phyloP scores from a whole-genome alignment of 2,329 filamentous ascomycete species.

The Colletotrichum spaethianum region DNA sequence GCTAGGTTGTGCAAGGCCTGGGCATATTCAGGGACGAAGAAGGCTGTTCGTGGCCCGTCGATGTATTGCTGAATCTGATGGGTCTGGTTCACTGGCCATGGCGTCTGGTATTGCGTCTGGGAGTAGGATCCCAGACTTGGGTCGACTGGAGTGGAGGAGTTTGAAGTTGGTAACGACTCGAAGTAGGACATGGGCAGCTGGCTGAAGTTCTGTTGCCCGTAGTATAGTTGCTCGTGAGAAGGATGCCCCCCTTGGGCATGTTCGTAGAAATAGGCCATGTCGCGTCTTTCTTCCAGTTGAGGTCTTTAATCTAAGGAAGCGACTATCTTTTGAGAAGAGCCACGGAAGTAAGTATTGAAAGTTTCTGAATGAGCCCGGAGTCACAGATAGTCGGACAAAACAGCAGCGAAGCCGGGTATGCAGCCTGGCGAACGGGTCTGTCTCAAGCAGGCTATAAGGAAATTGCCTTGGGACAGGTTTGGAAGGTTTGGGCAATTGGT shows the following conservation, averaged over 20 bases:
- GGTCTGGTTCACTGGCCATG: slow-evolving; percentile 25
- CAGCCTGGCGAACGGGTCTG: slow-evolving; percentile 3
- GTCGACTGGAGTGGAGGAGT: slow-evolving; percentile 25
- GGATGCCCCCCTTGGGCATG: slow-evolving; percentile 21
- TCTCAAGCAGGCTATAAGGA: slow-evolving; percentile 5
- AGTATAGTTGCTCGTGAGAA: slow-evolving; percentile 18
- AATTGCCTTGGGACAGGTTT: not conserved
- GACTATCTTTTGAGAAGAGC: not conserved
- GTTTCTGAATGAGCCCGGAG: not conserved
- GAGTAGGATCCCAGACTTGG: slow-evolving; percentile 23
- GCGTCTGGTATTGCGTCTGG: slow-evolving; percentile 18
- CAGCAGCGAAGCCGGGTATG: not conserved
- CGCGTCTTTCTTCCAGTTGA: not conserved
- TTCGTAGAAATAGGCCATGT: slow-evolving; percentile 23
- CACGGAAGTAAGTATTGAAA: not conserved
- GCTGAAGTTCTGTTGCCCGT: slow-evolving; percentile 21
- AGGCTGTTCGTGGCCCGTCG: slow-evolving; percentile 36
- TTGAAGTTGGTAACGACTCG: slow-evolving; percentile 1
- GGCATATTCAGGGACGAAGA: slow-evolving; percentile 29
- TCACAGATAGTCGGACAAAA: not conserved
- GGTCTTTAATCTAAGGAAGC: not conserved
- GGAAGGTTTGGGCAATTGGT: not conserved
- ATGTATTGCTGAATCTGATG: slow-evolving; percentile 39
- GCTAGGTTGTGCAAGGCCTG: slow-evolving; percentile 22
- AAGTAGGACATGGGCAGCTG: slow-evolving; percentile 23